Evolutionary conservation across 371 early-diverging fungal species (phyloP), one percentile per base, ranked within the genome.

Genomic region (Smittium culicis): DNA sequence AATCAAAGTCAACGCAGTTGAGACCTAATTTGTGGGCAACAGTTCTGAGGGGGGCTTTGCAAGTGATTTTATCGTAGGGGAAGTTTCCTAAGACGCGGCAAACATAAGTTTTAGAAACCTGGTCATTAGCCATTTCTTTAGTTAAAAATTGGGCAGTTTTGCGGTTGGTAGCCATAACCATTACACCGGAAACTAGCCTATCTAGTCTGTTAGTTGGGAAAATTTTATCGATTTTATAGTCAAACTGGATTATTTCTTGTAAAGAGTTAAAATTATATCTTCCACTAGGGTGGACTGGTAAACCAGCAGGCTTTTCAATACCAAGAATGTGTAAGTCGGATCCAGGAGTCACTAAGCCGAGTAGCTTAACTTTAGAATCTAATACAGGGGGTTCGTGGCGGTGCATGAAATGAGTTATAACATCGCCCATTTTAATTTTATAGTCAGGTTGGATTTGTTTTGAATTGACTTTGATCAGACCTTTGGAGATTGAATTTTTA

Each of bases 371-470:
- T 0, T 82, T 74, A 54, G 79, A 70, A 27, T 79, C 82, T 1
- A 88, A 81, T 0, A 94, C 89, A 1, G 94, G 92, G 0, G 98
- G 98, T 76, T 97, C 98, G 77, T 97, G 98, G 0, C 96, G 85
- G 76, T 97, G 98, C 34, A 89, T 86, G 8, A 76, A 71, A 71
- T 95, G 94, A 0, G 80, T 79, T 28, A 97, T 79, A 1, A 88
- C 59, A 70, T 95, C 94, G 54, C 82, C 80, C 72, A 88, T 87
- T 62, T 81, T 74, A 24, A 91, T 71, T 1, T 83, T 72, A 2
- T 81, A 79, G 55, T 84, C 83, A 2, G 74, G 67, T 0, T 72
- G 60, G 0, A 83, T 84, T 17, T 57, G 65, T 66, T 85, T 63
- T 11, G 77, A 82, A 74, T 96, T 96, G 35, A 97, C 75, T 33